Base-by-base conservation (phyloP, 306 rosid genomes). In the Vigna angularis region DNA sequence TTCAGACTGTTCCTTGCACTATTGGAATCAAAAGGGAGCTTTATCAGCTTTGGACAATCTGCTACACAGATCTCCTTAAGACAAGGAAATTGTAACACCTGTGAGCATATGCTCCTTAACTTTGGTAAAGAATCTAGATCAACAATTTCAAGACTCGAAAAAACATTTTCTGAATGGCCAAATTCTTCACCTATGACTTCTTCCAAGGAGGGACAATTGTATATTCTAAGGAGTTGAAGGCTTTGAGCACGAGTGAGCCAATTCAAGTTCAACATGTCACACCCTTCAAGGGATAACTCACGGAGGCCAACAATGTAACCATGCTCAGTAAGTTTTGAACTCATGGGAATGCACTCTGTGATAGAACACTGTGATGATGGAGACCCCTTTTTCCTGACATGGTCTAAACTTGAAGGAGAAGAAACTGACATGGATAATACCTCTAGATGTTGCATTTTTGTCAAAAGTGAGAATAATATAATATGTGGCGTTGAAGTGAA, bases 31-130 rank as follows among this genome's bases (percentile, higher is more conserved):
- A 57, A 57, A 24, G 36, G 64, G 64, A 57, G 64, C n/a, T 57
- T 57, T 57, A 4, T 24, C n/a, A 57, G 32, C 64, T 32, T 24
- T 24, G 64, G 36, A 57, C 64, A 57, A 57, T 57, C n/a, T 57
- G 64, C 64, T 32, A 57, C 64, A 57, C 64, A 57, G 3, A 57
- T 57, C 36, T 57, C 64, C 64, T 57, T 57, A 32, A 57, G 64
- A 24, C 64, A 57, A 24, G 64, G 64, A 57, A 56, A 57, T 57
- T 24, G 64, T 14, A 22, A 57, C 1, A 57, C 36, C 24, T 57
- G n/a, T 57, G 64, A 57, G 64, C 64, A 57, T 11, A 57, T 57
- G 64, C 64, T 57, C 64, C 64, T 57, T 24, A 57, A 57, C 36
- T 57, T 57, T 22, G 64, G 64, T 12, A 57, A 16, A 57, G 36